Evolutionary conservation across 2,329 filamentous ascomycete genomes (phyloP), one percentile per base, ranked within the genome.

Genomic region (Penicillium hesseltinei): DNA sequence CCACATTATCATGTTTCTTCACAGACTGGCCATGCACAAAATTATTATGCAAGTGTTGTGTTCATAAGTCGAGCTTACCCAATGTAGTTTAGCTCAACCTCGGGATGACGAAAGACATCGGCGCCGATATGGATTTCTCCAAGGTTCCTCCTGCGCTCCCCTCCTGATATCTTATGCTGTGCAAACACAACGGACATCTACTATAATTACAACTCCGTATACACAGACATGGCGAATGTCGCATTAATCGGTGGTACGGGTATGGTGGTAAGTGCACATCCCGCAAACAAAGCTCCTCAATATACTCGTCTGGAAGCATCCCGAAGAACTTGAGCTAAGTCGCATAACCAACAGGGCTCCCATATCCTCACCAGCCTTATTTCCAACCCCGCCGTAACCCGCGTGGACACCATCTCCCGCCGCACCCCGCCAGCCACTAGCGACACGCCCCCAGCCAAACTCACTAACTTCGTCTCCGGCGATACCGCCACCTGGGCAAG

Each of bases 401-500:
- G 73, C 17, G 70, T 82, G 44, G 72, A 78, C 54, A 77, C 78
- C 6, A 72, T 81, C 60, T 78, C 77, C 49, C 77, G 79, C 36
- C 77, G 78, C 38, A 69, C 71, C 11, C 75, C 73, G n/a, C 62
- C 69, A 51, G 65, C 63, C 19, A 67, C 67, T 45, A 74, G 78
- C 7, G 80, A 77, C n/a, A 80, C 81, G 15, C 75, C 81, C 54
- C 77, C 81, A 62, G 75, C 81, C 54, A 89, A 88, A 64, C 83
- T 93, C 61, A 80, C 83, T 51, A 81, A 87, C n/a, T 77, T 89
- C 63, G 75, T 88, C 67, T 86, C 89, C 27, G 63, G 82, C 64
- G 89, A 95, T 72, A 86, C 85, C 1, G 73, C 83, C 8, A 81
- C 83, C 69, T 97, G 92, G 92, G 76, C 84, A 2, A 64, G 79